Evolutionary conservation across 805 yeast genomes (phyloP), one percentile per base, ranked within the genome.

Genomic region (Pichia californica): DNA sequence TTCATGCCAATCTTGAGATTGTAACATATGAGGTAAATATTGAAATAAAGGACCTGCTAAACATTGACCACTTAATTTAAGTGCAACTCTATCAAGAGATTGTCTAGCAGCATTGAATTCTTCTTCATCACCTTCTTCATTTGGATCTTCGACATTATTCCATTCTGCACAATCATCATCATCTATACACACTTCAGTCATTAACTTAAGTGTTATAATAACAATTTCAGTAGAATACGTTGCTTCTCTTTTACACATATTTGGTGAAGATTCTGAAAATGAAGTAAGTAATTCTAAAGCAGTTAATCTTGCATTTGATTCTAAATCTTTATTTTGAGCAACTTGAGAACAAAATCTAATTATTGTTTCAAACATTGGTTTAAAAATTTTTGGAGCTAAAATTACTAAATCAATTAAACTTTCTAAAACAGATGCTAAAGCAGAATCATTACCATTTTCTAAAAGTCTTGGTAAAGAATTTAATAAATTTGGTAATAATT

Each of bases 91-190:
- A 62, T 93, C 99, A 48, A 93, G 69, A n/a, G 96, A 77, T 66
- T 88, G 95, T 61, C 96, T 82, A 5, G 96, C 98, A 45, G 95
- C 91, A 54, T 83, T 87, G 58, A 87, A 85, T 48, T 85, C 88
- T 59, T 91, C 98, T 40, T 79, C 87, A 4, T 51, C 52, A 31
- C 84, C 93, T 20, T 78, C 79, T 20, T 83, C 88, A 34, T 77
- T 82, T 27, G 83, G 76, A 50, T 81, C 86, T 48, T 86, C 94
- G 36, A 83, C 78, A 45, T 80, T 78, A 54, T 82, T 81, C 88
- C 96, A 89, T 66, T 91, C 95, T 5, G 62, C 52, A 43, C 62
- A 57, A 8, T 49, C 52, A 20, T 81, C 84, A 48, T 87, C 95
- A 40, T 87, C 96, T 30, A 75, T 68, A 47, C 95, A 89, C 44